These are phyloP conservation scores for Penicillium glabrum DNA, from an alignment of 2,329 filamentous ascomycete species.

Conservation along the genomic window DNA sequence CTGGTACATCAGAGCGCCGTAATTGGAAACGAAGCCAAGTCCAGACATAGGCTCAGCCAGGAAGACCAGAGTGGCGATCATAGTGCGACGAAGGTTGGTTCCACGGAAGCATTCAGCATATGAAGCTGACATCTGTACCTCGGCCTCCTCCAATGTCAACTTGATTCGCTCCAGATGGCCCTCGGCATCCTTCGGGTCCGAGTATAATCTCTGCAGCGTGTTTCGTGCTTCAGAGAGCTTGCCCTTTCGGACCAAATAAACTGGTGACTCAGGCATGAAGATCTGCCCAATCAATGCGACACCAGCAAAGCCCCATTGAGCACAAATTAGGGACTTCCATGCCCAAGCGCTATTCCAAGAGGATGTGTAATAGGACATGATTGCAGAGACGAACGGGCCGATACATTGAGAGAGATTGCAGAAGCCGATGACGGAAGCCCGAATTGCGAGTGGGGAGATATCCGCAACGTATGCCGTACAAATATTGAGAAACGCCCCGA, in stretches of 20 bases:
- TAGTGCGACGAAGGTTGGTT: not conserved
- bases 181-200: not conserved
- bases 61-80: constrained; percentile 3
- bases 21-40: constrained; percentile 1
- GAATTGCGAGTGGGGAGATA: too few species aligned
- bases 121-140: not conserved
- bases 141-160: constrained; percentile 1
- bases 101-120: constrained; percentile 4
- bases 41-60: constrained; percentile 1
- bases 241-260: not conserved
- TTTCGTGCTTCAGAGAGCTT: not conserved
- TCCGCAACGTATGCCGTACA: too few species aligned
- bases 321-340: too few species aligned
- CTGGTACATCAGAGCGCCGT: constrained; percentile 3
- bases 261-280: too few species aligned
- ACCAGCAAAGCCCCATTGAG: too few species aligned
- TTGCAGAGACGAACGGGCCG: too few species aligned
- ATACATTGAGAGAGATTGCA: too few species aligned
- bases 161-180: constrained; percentile 2
- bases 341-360: too few species aligned
- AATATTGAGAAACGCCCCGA: too few species aligned
- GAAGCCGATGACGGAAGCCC: too few species aligned
- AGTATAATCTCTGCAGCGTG: not conserved
- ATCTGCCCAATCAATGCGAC: too few species aligned
- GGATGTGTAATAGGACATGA: too few species aligned